A percentile compares a stretch with the other conserved stretches of the same genome.
These are phyloP conservation scores for Pichia sporocuriosa DNA, from an alignment of 805 yeast genomes.

Conservation along the genomic window DNA sequence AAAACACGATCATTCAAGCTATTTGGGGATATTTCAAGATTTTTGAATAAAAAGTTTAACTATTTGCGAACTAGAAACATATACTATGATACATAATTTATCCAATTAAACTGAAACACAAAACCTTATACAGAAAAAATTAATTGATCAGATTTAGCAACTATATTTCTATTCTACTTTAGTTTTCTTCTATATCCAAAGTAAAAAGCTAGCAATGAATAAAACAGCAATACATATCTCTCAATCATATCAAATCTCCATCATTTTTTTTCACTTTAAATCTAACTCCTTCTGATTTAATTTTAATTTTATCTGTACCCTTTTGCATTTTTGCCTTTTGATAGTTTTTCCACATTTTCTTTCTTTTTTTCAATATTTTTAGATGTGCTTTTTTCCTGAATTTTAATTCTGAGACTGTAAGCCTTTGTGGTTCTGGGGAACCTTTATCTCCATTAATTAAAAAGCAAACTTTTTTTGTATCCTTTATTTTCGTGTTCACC, in stretches of 20 bases:
- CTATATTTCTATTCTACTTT: no score
- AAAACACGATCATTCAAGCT: no score
- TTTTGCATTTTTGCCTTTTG: slow-evolving; percentile 1
- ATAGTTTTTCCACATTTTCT: slow-evolving; percentile 1
- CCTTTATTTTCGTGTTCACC: neutral
- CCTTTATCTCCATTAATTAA: neutral
- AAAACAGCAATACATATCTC: neutral
- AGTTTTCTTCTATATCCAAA: no score
- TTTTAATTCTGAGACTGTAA: neutral
- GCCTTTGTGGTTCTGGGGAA: neutral
- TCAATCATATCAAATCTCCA: slow-evolving; percentile 1
- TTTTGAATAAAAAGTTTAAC: no score
- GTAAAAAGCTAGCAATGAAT: no score
- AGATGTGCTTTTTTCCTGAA: neutral
- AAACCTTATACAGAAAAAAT: no score
- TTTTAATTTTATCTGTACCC: neutral
- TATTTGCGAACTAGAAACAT: no score
- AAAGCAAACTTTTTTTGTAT: neutral
- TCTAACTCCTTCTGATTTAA: neutral
- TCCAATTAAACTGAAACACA: no score
- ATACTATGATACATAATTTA: no score
- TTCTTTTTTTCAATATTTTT: neutral
- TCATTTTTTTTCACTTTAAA: neutral
- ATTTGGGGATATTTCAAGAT: no score
- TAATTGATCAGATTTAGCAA: no score